A percentile compares a stretch with the other conserved stretches of the same genome.
phyloP scores from a whole-genome alignment of 345 rosid genomes.

The Salix exigua region DNA sequence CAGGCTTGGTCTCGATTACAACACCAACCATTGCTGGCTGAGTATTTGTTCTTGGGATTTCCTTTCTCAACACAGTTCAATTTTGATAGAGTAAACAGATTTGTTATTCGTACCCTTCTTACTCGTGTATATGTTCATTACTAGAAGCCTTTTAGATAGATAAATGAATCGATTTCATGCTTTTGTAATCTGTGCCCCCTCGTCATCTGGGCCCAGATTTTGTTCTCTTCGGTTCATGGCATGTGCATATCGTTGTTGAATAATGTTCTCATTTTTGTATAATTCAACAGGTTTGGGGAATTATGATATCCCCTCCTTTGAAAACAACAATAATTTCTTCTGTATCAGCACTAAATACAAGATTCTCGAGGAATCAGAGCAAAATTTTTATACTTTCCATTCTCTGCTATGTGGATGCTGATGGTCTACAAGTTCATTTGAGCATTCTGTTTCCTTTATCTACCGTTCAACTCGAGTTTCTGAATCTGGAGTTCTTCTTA shows the following conservation, averaged over 20 bases:
- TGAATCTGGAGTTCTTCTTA: no score
- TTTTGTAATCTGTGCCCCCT: not conserved
- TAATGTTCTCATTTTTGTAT: not conserved
- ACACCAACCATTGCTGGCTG: not conserved
- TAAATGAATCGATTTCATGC: not conserved
- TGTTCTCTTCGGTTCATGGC: not conserved
- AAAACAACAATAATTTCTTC: not conserved
- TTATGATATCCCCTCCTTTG: not conserved
- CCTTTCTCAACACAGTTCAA: constrained; percentile 19
- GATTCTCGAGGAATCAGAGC: not conserved
- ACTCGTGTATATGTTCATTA: constrained; percentile 21
- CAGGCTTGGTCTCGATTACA: not conserved
- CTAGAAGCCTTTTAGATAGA: constrained; percentile 11
- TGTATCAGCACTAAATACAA: not conserved
- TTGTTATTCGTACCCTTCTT: not conserved
- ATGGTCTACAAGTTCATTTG: not conserved
- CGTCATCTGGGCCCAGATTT: not conserved
- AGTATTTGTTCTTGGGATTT: not conserved
- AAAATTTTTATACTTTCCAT: not conserved
- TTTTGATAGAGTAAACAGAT: constrained; percentile 39
- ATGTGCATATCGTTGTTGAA: not conserved
- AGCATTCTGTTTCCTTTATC: not conserved
- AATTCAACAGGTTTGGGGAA: constrained; percentile 2
- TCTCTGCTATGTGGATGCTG: not conserved
- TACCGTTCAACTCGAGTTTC: not conserved